Evolutionary conservation across 495 filamentous ascomycete species (phyloP), one percentile per base, ranked within the genome.

Genomic region (Mycothermus thermophilus): DNA sequence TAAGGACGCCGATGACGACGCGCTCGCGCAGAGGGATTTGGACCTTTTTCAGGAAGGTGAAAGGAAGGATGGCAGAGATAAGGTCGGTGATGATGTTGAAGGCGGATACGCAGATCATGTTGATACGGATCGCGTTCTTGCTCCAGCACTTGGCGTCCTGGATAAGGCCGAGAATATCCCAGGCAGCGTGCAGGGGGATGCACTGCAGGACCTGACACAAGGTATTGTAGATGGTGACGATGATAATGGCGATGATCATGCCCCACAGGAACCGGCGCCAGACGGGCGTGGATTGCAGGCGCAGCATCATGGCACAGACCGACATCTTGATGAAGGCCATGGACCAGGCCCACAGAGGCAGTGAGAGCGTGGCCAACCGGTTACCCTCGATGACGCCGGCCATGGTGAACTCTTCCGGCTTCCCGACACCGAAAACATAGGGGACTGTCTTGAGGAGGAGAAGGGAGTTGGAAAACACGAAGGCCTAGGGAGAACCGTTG

Each of bases 311-410:
- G 5, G 46, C 19, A 22, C 35, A 26, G 16, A 50, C 30, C 1
- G 42, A 46, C 5, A 32, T 34, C 40, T 50, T 50, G 37, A 46
- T 40, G 13, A 35, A 32, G 12, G 42, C 38, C 46, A 50, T 50
- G 36, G 39, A 7, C 6, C 43, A n/a, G 2, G 10, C 23, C 46
- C 46, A 50, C 4, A 50, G 8, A 4, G 42, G 33, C 12, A 46
- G 43, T 26, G 38, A 39, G 23, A 46, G 15, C 30, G 45, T 41
- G 4, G 42, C 33, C 4, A 34, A 14, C 19, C 17, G 32, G 36
- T 41, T 26, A 8, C 32, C 33, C 5, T 14, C 6, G 2, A 27
- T 23, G 3, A 32, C 30, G 8, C 14, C 9, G 4, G 16, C 30
- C 3, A 30, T 10, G 5, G 36, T 9, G 34, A 43, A 38, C 3